Percentiles rank a stretch among this genome's conserved stretches.
phyloP scores from a whole-genome alignment of 257 asterid species.

The Dorcoceras hygrometricum region DNA sequence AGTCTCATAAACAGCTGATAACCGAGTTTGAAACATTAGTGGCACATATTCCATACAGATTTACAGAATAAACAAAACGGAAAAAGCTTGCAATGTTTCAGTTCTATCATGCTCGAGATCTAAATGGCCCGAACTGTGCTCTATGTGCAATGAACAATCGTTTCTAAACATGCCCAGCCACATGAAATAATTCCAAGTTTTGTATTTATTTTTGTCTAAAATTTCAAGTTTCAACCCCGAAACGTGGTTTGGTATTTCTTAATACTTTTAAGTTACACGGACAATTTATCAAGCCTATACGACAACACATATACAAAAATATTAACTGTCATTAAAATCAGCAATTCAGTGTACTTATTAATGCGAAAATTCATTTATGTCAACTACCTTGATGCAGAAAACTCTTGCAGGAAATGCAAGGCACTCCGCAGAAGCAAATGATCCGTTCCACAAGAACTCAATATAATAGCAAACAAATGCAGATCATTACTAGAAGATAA shows the following conservation, averaged over 20 bases:
- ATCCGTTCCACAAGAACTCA: constrained; percentile 34
- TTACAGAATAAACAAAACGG: background rate
- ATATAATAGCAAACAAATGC: constrained; percentile 13
- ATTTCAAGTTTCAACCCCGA: background rate
- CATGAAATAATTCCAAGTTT: background rate
- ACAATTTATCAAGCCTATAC: constrained; percentile 1
- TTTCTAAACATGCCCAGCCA: background rate
- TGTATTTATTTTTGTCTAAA: background rate
- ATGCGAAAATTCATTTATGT: constrained; percentile 1
- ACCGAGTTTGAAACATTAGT: background rate
- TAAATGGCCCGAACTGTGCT: background rate
- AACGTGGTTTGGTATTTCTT: background rate
- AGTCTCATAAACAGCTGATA: background rate
- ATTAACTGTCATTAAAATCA: constrained; percentile 5
- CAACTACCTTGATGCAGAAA: constrained; percentile 36
- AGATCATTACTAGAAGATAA: background rate
- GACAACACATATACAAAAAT: constrained; percentile 1
- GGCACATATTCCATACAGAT: background rate
- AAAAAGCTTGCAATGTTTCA: constrained; percentile 6
- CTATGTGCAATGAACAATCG: background rate
- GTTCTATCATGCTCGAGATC: constrained; percentile 11
- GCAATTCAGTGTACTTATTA: background rate
- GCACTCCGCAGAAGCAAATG: constrained; percentile 31
- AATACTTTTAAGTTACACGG: background rate
- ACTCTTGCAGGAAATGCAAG: constrained; percentile 24